Evolutionary conservation across 345 rosid genomes (phyloP), one percentile per base, ranked within the genome.

Genomic region (Syzygium jambos): DNA sequence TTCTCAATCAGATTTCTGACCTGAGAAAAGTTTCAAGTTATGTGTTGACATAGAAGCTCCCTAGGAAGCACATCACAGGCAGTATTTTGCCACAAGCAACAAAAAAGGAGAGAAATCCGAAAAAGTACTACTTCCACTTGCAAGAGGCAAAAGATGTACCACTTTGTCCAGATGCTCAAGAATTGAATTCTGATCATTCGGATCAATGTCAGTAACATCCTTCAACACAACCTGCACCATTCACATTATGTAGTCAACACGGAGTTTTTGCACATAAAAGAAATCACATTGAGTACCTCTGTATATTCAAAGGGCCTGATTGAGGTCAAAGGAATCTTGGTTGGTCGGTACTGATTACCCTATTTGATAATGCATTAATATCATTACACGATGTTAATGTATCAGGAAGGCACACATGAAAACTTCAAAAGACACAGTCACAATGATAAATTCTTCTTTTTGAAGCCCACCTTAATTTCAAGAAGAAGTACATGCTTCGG

Each of bases 331-430:
- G 99, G 99, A 92, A 96, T 95, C 95, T 96, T 98, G 59, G 97
- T 94, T 87, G 99, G 99, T 88, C 99, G 99, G 86, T 98, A 98
- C 78, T 96, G 99, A 93, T 95, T 98, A 88, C 96, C 99, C 99
- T 97, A 87, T 17, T 27, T 88, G 41, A 54, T 6, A 84, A 89
- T 49, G 87, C 78, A 89, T 59, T 87, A 90, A 34, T n/a, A 87
- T 59, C 41, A 92, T 29, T n/a, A 84, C 57, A 51, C 4, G 1
- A 2, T 52, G 22, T 30, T 51, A 51, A 17, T 16, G 0, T 7
- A 73, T 38, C 49, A 73, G 82, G 82, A 84, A 84, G 56, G 55
- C 52, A 84, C 19, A 53, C 49, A 38, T 0, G 0, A 38, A 38
- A 38, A 73, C 82, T 73, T 73, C 82, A 73, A 73, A 68, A 38